Base-by-base conservation (phyloP, 805 yeast genomes). In the Candida manassasensis region DNA sequence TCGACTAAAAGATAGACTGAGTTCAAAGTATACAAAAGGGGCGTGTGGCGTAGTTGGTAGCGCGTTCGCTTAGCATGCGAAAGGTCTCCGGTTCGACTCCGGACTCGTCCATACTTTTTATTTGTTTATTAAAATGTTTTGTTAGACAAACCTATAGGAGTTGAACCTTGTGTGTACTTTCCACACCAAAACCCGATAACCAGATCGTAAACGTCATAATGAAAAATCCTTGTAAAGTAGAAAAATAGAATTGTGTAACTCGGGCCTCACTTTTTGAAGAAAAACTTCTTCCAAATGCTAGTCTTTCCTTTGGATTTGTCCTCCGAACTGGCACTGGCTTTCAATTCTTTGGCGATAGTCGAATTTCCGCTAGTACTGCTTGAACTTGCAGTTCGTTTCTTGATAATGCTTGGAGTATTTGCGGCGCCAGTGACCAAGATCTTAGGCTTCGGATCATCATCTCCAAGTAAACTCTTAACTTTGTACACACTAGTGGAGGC, bases 11-110 rank as follows among this genome's bases (percentile, higher is more conserved):
- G n/a, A n/a, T n/a, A n/a, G n/a, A n/a, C n/a, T n/a, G n/a, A n/a
- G n/a, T n/a, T n/a, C n/a, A n/a, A n/a, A n/a, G n/a, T n/a, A n/a
- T n/a, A n/a, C n/a, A 24, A 24, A 24, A 5, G 6, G 59, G 68
- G 69, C 68, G 69, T 63, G 67, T 63, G 68, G 69, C 69, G 69
- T 57, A 63, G 69, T 63, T 63, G 69, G 69, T 63, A 63, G 69
- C 69, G 69, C 68, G 69, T 62, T 61, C 68, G 57, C 69, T 63
- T 63, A 59, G 69, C 69, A 63, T 63, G 70, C 59, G 69, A 62
- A 63, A 63, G 69, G 70, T 63, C 70, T 61, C 66, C 61, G 68
- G 69, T 63, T 58, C 64, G 63, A 58, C 57, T 58, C 63, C 61
- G 55, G 60, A 54, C 62, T 57, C 63, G 63, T 58, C 63, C 63